These are phyloP conservation scores for Chlorella variabilis DNA, from an alignment of 163 green algal species.

Conservation along the genomic window DNA sequence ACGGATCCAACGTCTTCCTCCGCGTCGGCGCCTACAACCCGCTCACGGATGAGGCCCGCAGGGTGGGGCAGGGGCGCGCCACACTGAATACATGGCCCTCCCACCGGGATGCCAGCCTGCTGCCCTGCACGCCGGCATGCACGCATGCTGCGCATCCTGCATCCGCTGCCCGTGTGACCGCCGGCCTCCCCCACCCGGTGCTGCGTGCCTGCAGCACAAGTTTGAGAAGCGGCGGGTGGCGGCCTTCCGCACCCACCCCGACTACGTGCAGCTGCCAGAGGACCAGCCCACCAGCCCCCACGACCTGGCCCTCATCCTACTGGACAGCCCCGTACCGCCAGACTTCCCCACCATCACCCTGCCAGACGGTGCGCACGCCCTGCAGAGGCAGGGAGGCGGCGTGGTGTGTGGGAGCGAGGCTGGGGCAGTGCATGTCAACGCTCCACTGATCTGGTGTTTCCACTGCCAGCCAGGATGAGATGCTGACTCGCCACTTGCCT, in stretches of 20 bases:
- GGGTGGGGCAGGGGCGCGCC: too few relatives aligned
- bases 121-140: too few relatives aligned
- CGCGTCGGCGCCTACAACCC: constrained; percentile 27
- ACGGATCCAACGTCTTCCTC: constrained; percentile 5
- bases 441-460: too few relatives aligned
- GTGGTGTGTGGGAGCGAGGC: too few relatives aligned
- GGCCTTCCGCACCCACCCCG: not conserved
- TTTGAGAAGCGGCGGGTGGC: not conserved
- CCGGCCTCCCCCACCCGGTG: too few relatives aligned
- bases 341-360: not conserved
- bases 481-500: too few relatives aligned
- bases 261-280: constrained; percentile 19
- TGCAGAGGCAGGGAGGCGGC: not conserved
- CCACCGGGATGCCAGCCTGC: too few relatives aligned
- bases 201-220: not conserved
- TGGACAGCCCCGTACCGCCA: not conserved
- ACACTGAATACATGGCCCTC: too few relatives aligned
- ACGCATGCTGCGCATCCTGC: too few relatives aligned
- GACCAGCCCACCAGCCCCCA: constrained; percentile 20
- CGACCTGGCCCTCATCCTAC: constrained; percentile 25
- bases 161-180: too few relatives aligned
- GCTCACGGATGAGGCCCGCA: constrained; percentile 4
- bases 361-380: not conserved
- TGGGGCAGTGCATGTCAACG: too few relatives aligned
- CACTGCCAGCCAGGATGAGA: too few relatives aligned